Evolutionary conservation across 2,329 filamentous ascomycete species (phyloP), one percentile per base, ranked within the genome.

Genomic region (Ustilaginoidea virens): DNA sequence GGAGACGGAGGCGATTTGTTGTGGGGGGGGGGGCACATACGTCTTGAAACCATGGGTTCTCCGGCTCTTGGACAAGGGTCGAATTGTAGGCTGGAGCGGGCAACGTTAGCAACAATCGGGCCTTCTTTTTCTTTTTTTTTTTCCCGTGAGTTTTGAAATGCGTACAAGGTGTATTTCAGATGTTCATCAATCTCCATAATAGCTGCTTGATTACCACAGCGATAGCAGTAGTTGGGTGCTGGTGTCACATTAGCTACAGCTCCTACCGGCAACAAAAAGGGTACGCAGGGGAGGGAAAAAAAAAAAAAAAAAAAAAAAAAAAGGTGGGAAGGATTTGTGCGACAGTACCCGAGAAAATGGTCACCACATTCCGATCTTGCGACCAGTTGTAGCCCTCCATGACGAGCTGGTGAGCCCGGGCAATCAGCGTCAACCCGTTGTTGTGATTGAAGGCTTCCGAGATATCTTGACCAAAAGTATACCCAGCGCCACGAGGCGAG

Each of bases 321-420:
- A n/a, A n/a, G n/a, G n/a, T n/a, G n/a, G n/a, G n/a, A n/a, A n/a
- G n/a, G n/a, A n/a, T n/a, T n/a, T n/a, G n/a, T n/a, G n/a, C n/a
- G n/a, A n/a, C n/a, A n/a, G 40, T 61, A 87, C 81, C 85, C 43
- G 86, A 94, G 64, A 98, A 98, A 48, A 98, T 96, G 21, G 90
- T 98, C 36, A 98, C 90, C 29, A 98, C 90, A 44, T 98, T 96
- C 41, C 87, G 67, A 52, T 96, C 90, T 56, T 96, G 90, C 40
- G 86, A 94, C 90, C 90, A 98, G 55, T 96, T 98, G 60, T 96
- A 98, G 27, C 90, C 90, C 56, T 98, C 90, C 87, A 96, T 98
- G 36, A 98, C 90, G 53, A 98, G 64, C 62, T 98, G 90, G 66
- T 98, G 90, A 32, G 90, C 90, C 56, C 90, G 72, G 35, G 90